Percentiles rank a stretch among this genome's conserved stretches.
These are phyloP conservation scores for Papilionanthe hybrid DNA, from an alignment of 116 monocot species.

Conservation along the genomic window DNA sequence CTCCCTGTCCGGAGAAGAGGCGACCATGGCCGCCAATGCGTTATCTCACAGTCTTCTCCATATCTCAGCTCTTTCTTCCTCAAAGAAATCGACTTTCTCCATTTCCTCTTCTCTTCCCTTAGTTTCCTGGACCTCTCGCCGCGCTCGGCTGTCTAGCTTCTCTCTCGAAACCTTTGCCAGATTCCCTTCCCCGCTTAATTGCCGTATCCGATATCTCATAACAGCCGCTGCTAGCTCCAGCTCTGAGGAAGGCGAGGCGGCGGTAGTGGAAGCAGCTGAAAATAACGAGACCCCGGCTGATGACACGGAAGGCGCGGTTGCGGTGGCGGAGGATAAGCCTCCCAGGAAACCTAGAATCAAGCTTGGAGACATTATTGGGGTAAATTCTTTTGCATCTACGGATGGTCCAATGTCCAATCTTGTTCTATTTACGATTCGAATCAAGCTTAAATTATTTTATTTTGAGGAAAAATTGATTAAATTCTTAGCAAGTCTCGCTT, in stretches of 20 bases:
- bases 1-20: background rate
- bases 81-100: background rate
- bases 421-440: background rate
- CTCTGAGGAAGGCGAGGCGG: constrained; percentile 10
- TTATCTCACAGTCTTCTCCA: background rate
- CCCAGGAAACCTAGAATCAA: constrained; percentile 60
- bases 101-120: constrained; percentile 13
- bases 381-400: constrained; percentile 16
- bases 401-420: background rate
- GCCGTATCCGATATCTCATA: constrained; percentile 1
- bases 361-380: constrained; percentile 94
- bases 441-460: too few relatives aligned
- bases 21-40: background rate
- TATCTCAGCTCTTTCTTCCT: background rate
- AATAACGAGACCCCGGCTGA: constrained; percentile 5
- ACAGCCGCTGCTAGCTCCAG: background rate
- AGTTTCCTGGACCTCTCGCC: background rate
- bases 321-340: constrained; percentile 19
- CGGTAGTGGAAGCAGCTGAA: constrained; percentile 6
- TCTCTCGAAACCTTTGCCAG: background rate
- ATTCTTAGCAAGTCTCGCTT: background rate
- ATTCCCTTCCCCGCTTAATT: constrained; percentile 5
- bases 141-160: constrained; percentile 7
- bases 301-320: background rate
- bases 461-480: too few relatives aligned